Evolutionary conservation across 371 early-diverging fungal species (phyloP).

Genomic region (Nematocida homosporus): DNA sequence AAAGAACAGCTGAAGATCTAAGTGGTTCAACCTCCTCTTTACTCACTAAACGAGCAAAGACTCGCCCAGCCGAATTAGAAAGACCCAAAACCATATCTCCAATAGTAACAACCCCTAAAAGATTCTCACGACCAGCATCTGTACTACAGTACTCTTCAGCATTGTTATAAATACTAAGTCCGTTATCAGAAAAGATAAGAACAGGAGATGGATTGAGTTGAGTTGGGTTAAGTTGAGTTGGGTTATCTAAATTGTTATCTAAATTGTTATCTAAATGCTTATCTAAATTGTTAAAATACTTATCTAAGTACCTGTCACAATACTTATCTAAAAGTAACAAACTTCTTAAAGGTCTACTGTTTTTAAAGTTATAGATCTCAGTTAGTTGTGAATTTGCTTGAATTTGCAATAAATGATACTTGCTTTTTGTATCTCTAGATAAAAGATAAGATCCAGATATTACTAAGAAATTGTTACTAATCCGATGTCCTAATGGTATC

Average conservation of each 20-base stretch:
- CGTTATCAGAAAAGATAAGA: constrained; percentile 45
- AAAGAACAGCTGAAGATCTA: neutral
- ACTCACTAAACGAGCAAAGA: constrained; percentile 7
- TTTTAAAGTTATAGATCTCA: neutral
- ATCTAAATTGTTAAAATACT: no score
- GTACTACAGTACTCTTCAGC: neutral
- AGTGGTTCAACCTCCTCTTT: constrained; percentile 10
- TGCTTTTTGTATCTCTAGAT: neutral
- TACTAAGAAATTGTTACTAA: neutral
- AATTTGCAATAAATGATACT: neutral
- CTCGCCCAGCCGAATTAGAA: constrained; percentile 25
- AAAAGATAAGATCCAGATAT: no score
- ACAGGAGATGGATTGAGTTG: neutral
- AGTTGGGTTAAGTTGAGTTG: neutral
- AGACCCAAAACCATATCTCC: constrained; percentile 12
- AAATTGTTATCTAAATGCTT: no score
- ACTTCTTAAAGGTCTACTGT: neutral
- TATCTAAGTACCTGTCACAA: no score
- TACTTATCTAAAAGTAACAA: neutral
- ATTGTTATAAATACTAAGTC: constrained; percentile 12
- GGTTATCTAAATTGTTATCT: constrained; percentile 14
- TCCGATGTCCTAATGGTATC: neutral
- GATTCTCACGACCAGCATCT: constrained; percentile 39
- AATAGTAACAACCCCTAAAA: constrained; percentile 2
- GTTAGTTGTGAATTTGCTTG: neutral